Base-by-base conservation (phyloP, 2,329 filamentous ascomycete genomes). In the Incumbomyces delicatus region DNA sequence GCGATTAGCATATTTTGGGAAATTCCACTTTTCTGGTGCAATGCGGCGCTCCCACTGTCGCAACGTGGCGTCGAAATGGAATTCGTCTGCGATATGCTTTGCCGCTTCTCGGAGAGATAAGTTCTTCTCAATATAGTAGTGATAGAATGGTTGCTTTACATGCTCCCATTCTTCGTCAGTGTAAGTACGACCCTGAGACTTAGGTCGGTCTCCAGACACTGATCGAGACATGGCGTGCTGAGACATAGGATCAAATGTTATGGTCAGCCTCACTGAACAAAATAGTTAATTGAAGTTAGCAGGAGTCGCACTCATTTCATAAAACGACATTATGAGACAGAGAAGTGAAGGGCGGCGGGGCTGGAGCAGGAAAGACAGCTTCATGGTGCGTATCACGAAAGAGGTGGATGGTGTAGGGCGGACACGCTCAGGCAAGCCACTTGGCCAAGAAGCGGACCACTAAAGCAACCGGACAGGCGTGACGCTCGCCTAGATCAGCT, bases 31-130 rank as follows among this genome's bases (percentile, higher is more conserved):
- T 44, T 56, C 55, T 7, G 42, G 42, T 8, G 42, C 42, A 47
- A 57, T 56, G 34, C 51, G 55, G 44, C 53, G 53, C 46, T 57
- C 53, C 55, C 55, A 57, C 42, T 57, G 55, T 16, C 55, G 52
- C 3, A 48, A 50, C 20, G 55, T 57, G 13, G 55, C 55, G 18
- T 52, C 46, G 32, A 57, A 57, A 39, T 49, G 38, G 40, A 46
- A 47, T 27, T 50, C 29, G 13, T 53, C 43, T 38, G 43, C 50
- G 48, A 57, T 53, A 29, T 44, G 45, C 46, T 53, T 34, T 2
- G 48, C 51, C 6, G 55, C 53, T 36, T 53, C 49, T 33, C 54
- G 53, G 14, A 53, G 48, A n/a, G 55, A 51, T 47, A 53, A 53
- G 41, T 53, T 53, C 18, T 52, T n/a, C 18, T 52, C 51, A 17